Base-by-base conservation (phyloP, 192 early-diverging fungal genomes). In the Podila verticillata region DNA sequence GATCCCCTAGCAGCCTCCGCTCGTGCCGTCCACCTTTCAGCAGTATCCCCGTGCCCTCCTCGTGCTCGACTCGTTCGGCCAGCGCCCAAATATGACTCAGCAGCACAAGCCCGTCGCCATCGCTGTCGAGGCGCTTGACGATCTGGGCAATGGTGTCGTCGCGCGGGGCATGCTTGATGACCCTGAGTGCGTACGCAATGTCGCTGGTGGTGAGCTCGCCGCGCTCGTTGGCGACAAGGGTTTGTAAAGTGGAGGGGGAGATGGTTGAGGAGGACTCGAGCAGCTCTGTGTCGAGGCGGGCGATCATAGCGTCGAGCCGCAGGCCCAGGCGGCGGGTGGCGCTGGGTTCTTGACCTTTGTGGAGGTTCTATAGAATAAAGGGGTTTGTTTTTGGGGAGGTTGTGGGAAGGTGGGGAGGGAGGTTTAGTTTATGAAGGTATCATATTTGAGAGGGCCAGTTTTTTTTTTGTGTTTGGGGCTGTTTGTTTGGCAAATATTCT, bases 221-320 rank as follows among this genome's bases (percentile, higher is more conserved):
- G 15, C 78, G 65, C 31, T 89, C 85, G 63, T 90, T 87, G 48
- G 91, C 85, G 57, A 82, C 78, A 36, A 93, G 81, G 39, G 86
- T 66, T 58, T 91, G 88, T 47, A 93, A 84, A 32, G 74, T 87
- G 22, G 77, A 80, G 0, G 77, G 82, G 0, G 84, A 85, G 62
- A 89, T 85, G 49, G 86, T 88, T 3, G 65, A 54, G 65, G 89
- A 87, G 57, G 84, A 78, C 58, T 88, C 85, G 34, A 82, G 82
- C 12, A 92, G 67, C 66, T 93, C 93, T n/a, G 68, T 78, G 73
- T 93, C 92, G 30, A 94, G 86, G 57, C 85, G 86, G 57, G 69
- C 57, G 54, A 94, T 84, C 92, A 94, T 92, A 73, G 91, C 91
- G 71, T 93, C 90, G 15, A 94, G 83, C 17, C 87, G 87, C 35